Evolutionary conservation across 768 basidiomycete species (phyloP).

Genomic region (Leccinum barrowsii): DNA sequence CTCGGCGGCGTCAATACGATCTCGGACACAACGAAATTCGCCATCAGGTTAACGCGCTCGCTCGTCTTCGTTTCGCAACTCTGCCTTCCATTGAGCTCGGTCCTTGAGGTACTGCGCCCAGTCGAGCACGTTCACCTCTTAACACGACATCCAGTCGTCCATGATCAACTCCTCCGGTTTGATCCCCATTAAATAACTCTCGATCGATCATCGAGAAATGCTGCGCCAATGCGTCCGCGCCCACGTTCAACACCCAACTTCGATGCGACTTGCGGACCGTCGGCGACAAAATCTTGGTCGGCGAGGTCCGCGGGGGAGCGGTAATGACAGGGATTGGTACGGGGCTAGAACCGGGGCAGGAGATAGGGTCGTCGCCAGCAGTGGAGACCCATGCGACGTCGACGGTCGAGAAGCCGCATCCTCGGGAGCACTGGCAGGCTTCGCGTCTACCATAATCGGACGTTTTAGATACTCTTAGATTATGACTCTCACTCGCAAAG

Average conservation of each 20-base stretch:
- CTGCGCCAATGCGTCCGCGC: conserved; percentile 61
- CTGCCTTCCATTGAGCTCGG: conserved; percentile 62
- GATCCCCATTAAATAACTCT: conserved; percentile 70
- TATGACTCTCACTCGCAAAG: too few species aligned
- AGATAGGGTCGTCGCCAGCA: conserved; percentile 15
- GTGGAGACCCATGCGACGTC: conserved; percentile 30
- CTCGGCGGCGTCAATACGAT: conserved; percentile 68
- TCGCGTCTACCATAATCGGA: too few species aligned
- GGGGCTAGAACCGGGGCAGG: conserved; percentile 3
- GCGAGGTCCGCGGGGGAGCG: conserved; percentile 18
- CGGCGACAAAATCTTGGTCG: conserved; percentile 37
- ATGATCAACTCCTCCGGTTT: conserved; percentile 84
- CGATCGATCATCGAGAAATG: conserved; percentile 88
- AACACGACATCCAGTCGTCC: conserved; percentile 62
- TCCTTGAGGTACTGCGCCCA: conserved; percentile 84
- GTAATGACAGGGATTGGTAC: not conserved
- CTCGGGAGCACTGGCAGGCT: conserved; percentile 35
- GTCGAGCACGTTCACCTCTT: conserved; percentile 68
- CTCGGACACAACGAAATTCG: conserved; percentile 78
- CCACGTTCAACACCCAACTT: conserved; percentile 65
- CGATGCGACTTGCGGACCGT: conserved; percentile 42
- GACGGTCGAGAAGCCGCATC: conserved; percentile 46
- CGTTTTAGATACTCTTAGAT: too few species aligned
- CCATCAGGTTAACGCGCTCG: conserved; percentile 77
- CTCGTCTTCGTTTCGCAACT: conserved; percentile 51